Evolutionary conservation across 352 stramenopile species (phyloP), one percentile per base, ranked within the genome.

Genomic region (Globisporangium ultimum): DNA sequence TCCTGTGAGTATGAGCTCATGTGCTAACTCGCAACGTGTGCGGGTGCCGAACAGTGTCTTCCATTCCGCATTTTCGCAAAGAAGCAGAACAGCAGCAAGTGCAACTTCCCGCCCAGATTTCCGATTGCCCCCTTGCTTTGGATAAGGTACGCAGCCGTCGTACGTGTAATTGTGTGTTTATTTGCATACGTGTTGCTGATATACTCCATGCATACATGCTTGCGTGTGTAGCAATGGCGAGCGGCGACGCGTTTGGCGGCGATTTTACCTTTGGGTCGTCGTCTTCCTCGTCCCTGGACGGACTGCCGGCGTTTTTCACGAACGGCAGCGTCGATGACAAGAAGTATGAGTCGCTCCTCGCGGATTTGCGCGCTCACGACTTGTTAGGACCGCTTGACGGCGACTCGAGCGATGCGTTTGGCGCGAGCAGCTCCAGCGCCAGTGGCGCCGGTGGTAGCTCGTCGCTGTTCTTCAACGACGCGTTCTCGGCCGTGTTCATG

Each of bases 281-380:
- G 55, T 47, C 51, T 42, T 17, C 55, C 38, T 56, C 71, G 54
- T 71, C 76, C 10, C 61, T 81, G 41, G 79, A 86, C 57, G 74
- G 66, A 4, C 60, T 93, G 18, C 78, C 83, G 45, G 76, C 75
- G 10, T 93, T 95, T 66, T 95, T 95, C 66, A 80, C 80, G n/a
- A 80, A 81, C 41, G 80, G 77, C 41, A 88, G 63, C 45, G 84
- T 91, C 48, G 84, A 93, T 64, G 86, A 95, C 69, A 83, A 81
- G 48, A 95, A 95, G 73, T 95, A 95, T 66, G 84, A 93, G 67
- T 89, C 76, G 42, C 64, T 95, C 34, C 77, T 95, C 47, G 86
- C 85, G 50, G 86, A 95, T 67, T 71, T 95, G 41, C 80, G 84
- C 20, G 86, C 86, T 17, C 86, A 95, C 55, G 86, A 95, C 70